Evolutionary conservation across 176 grass and related monocot genomes (phyloP).

Genomic region (Eragrostis nindensis): DNA sequence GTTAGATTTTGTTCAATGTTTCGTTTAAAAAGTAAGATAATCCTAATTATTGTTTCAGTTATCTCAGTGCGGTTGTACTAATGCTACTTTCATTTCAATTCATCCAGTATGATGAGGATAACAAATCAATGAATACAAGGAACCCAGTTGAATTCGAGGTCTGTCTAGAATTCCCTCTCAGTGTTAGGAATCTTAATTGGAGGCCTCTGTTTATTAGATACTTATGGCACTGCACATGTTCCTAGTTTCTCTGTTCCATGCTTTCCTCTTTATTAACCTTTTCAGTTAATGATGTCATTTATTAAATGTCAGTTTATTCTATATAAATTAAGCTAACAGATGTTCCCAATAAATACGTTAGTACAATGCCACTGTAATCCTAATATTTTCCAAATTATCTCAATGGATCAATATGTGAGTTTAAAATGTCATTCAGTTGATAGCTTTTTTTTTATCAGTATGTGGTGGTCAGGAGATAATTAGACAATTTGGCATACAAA

Average conservation of each 20-base stretch:
- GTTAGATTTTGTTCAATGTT: not conserved
- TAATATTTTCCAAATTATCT: not conserved
- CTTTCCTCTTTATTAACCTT: not conserved
- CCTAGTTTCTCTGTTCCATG: not conserved
- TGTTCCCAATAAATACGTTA: not conserved
- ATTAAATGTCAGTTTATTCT: not conserved
- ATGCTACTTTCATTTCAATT: constrained; percentile 33
- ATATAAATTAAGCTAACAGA: not conserved
- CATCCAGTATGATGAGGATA: constrained; percentile 45
- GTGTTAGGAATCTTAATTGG: not conserved
- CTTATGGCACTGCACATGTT: not conserved
- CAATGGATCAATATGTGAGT: not conserved
- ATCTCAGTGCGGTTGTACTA: constrained; percentile 24
- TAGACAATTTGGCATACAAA: not conserved
- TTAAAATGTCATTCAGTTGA: not conserved
- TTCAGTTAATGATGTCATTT: constrained; percentile 3
- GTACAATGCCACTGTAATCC: not conserved
- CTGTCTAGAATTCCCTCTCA: constrained; percentile 11
- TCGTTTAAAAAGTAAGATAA: not conserved
- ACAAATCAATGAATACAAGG: constrained; percentile 39
- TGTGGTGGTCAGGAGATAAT: not conserved
- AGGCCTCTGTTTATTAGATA: constrained; percentile 15
- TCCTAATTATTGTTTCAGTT: not conserved
- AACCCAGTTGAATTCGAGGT: constrained; percentile 56
- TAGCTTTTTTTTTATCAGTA: not conserved